phyloP scores from a whole-genome alignment of 176 grass and related monocot species.

The Ampelocalamus luodianensis region DNA sequence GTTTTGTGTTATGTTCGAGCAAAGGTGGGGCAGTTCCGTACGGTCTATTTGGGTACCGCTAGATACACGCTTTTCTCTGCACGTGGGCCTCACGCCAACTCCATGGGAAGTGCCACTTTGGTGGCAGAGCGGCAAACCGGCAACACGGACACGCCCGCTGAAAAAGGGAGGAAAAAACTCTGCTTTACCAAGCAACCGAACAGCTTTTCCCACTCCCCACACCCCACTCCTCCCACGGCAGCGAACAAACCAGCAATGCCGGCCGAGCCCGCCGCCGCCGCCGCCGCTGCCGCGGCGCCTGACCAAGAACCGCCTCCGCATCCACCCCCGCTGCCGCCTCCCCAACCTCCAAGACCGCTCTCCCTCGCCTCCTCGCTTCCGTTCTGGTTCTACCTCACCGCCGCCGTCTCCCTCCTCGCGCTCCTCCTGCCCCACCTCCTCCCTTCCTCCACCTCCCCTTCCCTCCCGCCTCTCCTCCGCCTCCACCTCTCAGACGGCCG shows the following conservation, averaged over 20 bases:
- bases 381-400: constrained; percentile 86
- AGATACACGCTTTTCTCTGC: neutral
- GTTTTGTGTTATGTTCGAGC: too few species aligned
- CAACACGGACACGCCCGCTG: neutral
- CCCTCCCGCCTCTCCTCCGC: constrained; percentile 42
- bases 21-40: too few species aligned
- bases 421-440: constrained; percentile 56
- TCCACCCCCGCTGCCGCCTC: neutral
- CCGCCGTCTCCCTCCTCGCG: constrained; percentile 60
- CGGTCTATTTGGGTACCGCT: too few species aligned
- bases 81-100: neutral
- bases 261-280: neutral
- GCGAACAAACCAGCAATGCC: constrained; percentile 34
- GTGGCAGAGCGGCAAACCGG: too few species aligned
- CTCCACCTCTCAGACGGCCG: constrained; percentile 56
- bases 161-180: neutral
- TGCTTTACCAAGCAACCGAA: constrained; percentile 23
- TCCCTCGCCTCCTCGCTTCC: constrained; percentile 46
- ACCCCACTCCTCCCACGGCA: neutral
- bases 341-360: neutral
- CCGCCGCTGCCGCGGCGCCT: neutral
- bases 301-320: neutral
- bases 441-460: constrained; percentile 25
- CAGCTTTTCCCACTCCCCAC: constrained; percentile 28
- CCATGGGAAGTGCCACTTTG: too few species aligned